Percentiles rank a stretch among this genome's conserved stretches.
phyloP scores from a whole-genome alignment of 352 stramenopile species.

The Globisporangium carolinianum region DNA sequence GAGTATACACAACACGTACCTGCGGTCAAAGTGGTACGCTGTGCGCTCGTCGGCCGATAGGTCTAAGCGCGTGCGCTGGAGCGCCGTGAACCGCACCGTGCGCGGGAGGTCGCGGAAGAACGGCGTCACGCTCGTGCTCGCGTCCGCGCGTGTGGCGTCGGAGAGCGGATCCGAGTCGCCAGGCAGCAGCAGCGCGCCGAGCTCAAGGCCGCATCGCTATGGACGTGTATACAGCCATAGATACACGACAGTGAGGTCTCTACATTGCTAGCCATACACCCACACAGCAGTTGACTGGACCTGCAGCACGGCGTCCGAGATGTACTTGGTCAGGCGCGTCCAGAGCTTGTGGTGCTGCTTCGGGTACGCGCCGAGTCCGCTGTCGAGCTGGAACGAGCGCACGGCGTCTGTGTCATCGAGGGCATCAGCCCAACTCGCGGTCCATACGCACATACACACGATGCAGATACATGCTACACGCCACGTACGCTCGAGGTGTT shows the following conservation, averaged over 20 bases:
- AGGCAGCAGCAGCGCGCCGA: slow-evolving; percentile 59
- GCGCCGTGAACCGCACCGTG: slow-evolving; percentile 59
- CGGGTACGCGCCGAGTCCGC: slow-evolving; percentile 68
- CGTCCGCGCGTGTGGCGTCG: too few species aligned
- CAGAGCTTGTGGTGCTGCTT: slow-evolving; percentile 71
- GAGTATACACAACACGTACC: slow-evolving; percentile 21
- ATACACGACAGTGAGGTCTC: not conserved
- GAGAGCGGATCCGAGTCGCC: slow-evolving; percentile 50
- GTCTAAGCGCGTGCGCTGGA: slow-evolving; percentile 30
- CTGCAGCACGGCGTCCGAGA: slow-evolving; percentile 55
- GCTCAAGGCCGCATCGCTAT: slow-evolving; percentile 58
- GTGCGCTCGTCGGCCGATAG: slow-evolving; percentile 49
- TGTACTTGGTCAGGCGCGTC: slow-evolving; percentile 61
- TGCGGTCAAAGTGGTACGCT: slow-evolving; percentile 74
- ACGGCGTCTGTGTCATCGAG: slow-evolving; percentile 34
- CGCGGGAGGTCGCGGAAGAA: slow-evolving; percentile 72
- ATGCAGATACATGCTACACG: not conserved
- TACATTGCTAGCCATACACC: too few species aligned
- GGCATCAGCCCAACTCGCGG: not conserved
- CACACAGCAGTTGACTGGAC: slow-evolving; percentile 14
- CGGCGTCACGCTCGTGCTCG: slow-evolving; percentile 26
- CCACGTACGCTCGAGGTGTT: slow-evolving; percentile 63
- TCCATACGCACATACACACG: not conserved
- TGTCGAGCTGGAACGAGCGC: slow-evolving; percentile 73
- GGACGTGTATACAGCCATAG: not conserved